Evolutionary conservation across 805 yeast genomes (phyloP).

Genomic region (Candida verbasci): DNA sequence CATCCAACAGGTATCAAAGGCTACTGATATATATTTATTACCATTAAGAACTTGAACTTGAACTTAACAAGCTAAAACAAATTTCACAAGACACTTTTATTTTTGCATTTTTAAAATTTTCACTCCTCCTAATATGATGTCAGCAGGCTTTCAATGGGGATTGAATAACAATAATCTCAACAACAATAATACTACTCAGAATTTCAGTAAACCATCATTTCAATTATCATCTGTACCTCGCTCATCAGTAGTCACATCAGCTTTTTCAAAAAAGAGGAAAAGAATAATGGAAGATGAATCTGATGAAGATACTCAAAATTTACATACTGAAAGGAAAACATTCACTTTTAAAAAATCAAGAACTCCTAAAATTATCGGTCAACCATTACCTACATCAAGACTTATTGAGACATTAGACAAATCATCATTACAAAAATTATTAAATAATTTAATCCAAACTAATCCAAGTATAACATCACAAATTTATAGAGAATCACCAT

Average conservation of each 20-base stretch:
- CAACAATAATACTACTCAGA: neutral
- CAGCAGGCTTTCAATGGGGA: conserved; percentile 32
- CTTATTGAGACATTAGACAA: conserved; percentile 66
- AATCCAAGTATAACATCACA: conserved; percentile 62
- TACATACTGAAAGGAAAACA: neutral
- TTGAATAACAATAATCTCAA: neutral
- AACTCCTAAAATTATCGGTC: conserved; percentile 49
- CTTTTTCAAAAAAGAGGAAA: conserved; percentile 2
- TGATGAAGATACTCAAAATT: neutral
- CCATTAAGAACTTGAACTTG: no score
- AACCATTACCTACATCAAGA: conserved; percentile 57
- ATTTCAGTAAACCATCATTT: neutral
- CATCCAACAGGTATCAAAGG: no score
- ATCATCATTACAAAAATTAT: conserved; percentile 46
- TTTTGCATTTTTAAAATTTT: neutral
- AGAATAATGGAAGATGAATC: conserved; percentile 1
- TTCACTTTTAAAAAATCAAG: conserved; percentile 25
- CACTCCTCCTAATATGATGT: conserved; percentile 12
- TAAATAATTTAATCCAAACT: conserved; percentile 47
- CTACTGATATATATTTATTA: no score
- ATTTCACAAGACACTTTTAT: no score
- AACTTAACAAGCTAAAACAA: no score
- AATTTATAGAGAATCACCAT: conserved; percentile 51
- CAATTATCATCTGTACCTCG: neutral
- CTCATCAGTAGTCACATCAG: neutral